Conservation (phyloP, 1,284 basidiomycete genomes). For the Blastosporella zonata region DNA sequence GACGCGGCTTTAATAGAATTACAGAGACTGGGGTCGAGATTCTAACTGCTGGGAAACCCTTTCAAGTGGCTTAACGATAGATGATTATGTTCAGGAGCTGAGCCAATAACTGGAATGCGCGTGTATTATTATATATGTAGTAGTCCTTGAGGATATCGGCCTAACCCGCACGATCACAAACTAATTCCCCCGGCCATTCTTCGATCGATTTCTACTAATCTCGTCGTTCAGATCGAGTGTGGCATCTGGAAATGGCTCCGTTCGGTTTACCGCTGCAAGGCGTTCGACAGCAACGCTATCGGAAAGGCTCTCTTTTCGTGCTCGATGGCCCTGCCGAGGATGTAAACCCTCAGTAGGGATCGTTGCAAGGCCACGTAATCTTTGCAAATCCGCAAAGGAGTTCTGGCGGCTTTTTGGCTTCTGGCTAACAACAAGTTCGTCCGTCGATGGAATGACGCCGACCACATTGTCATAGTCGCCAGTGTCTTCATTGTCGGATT, state of each 20-base stretch:
- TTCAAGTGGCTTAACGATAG: conserved; percentile 24
- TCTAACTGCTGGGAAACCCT: conserved; percentile 64
- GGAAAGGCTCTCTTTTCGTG: conserved; percentile 59
- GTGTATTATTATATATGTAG: not conserved
- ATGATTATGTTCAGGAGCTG: not conserved
- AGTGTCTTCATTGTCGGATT: conserved; percentile 72
- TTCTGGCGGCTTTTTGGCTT: conserved; percentile 65
- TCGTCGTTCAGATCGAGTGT: conserved; percentile 69
- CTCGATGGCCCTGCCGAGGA: conserved; percentile 42
- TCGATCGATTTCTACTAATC: conserved; percentile 38
- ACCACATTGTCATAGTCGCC: conserved; percentile 82
- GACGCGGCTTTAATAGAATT: conserved; percentile 51
- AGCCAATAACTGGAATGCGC: not conserved
- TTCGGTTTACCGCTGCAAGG: conserved; percentile 54
- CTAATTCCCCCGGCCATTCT: conserved; percentile 9
- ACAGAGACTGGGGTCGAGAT: conserved; percentile 91
- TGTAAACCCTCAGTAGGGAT: conserved; percentile 38
- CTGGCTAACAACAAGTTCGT: conserved; percentile 34
- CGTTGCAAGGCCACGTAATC: conserved; percentile 48
- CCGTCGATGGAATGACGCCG: conserved; percentile 52
- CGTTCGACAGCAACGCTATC: conserved; percentile 61
- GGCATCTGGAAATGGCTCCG: conserved; percentile 49
- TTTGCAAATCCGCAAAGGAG: conserved; percentile 78
- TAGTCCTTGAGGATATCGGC: not conserved
- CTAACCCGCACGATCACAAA: not conserved